phyloP scores from a whole-genome alignment of 2,329 filamentous ascomycete species.

The Septoria petroselini region DNA sequence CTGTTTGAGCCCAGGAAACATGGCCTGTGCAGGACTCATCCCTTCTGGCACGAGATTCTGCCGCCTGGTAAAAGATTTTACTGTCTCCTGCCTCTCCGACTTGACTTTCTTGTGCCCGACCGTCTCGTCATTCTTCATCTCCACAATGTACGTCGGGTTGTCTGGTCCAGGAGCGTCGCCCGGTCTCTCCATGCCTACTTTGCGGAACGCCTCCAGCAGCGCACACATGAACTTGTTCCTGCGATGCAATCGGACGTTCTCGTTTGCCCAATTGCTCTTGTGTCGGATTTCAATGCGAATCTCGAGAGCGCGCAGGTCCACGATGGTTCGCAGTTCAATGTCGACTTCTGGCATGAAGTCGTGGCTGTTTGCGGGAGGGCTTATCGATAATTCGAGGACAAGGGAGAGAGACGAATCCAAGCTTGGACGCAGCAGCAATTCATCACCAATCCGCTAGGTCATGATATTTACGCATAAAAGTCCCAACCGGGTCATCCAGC shows the following conservation, averaged over 20 bases:
- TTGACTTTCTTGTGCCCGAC: neutral
- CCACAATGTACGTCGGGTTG: conserved; percentile 68
- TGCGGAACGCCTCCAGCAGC: conserved; percentile 74
- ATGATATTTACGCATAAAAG: conserved; percentile 41
- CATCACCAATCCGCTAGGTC: neutral
- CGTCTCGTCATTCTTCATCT: conserved; percentile 8
- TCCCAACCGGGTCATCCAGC: conserved; percentile 37
- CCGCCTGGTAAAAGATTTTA: neutral
- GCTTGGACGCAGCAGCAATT: neutral
- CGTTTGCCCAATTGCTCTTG: conserved; percentile 55
- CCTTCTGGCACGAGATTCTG: too few relatives aligned
- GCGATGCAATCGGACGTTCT: conserved; percentile 71
- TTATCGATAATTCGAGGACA: too few relatives aligned
- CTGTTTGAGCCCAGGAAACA: conserved; percentile 18
- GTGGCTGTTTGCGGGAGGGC: conserved; percentile 36
- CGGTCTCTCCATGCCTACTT: conserved; percentile 76
- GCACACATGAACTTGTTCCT: conserved; percentile 96
- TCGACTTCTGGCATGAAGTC: conserved; percentile 37
- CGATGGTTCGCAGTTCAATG: conserved; percentile 33
- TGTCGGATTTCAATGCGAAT: conserved; percentile 25
- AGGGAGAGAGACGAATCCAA: too few relatives aligned
- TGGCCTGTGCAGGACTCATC: conserved; percentile 18
- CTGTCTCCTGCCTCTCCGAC: conserved; percentile 1
- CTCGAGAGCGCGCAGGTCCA: conserved; percentile 34
- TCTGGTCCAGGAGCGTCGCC: conserved; percentile 61